Conservation (phyloP, 2,329 filamentous ascomycete species). For the Colletotrichum limetticola region DNA sequence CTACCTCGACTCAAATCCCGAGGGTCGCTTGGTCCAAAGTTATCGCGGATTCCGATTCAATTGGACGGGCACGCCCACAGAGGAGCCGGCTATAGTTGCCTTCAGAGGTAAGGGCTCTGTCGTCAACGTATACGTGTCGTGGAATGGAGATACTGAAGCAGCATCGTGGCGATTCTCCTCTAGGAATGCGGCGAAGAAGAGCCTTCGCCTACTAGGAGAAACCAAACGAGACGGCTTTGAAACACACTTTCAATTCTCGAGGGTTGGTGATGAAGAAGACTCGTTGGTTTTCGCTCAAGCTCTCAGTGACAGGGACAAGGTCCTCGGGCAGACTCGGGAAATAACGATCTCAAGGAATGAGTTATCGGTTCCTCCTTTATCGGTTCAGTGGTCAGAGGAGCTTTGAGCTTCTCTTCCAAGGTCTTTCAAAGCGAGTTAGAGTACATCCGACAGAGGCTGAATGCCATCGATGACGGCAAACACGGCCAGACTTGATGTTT, state of each 20-base stretch:
- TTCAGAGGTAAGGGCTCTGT: slow-evolving; percentile 37
- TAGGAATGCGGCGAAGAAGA: slow-evolving; percentile 47
- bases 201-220: slow-evolving; percentile 47
- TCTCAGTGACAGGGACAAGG: neutral
- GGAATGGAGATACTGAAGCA: slow-evolving; percentile 63
- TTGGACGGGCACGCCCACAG: slow-evolving; percentile 27
- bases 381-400: neutral
- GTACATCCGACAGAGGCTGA: neutral
- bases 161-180: slow-evolving; percentile 60
- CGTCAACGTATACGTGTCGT: slow-evolving; percentile 58
- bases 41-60: slow-evolving; percentile 41
- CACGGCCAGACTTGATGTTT: no score
- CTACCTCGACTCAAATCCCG: slow-evolving; percentile 34
- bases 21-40: slow-evolving; percentile 38
- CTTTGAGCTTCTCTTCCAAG: neutral
- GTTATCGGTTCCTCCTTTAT: neutral
- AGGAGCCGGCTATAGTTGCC: slow-evolving; percentile 40
- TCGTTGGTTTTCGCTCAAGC: neutral
- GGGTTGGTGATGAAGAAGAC: neutral
- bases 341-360: neutral
- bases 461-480: neutral
- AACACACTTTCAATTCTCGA: slow-evolving; percentile 50
- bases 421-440: neutral
- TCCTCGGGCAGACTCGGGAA: neutral
- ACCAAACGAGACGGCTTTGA: slow-evolving; percentile 55